These are phyloP conservation scores for Thymus mandschuricus DNA, from an alignment of 257 asterid genomes.

Conservation along the genomic window DNA sequence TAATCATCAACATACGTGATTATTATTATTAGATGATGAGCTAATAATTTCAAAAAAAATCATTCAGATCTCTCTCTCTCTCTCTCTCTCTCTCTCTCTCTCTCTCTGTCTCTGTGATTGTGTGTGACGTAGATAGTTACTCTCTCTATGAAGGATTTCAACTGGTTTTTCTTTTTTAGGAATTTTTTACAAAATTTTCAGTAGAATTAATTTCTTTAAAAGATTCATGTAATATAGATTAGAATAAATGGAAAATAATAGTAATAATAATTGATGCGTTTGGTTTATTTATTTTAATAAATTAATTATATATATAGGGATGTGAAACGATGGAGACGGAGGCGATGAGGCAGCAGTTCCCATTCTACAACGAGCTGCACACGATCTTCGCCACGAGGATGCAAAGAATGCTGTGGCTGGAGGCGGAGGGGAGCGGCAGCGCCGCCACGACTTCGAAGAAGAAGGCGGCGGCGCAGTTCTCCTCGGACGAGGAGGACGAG, in stretches of 20 bases:
- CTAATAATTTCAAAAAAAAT: background rate
- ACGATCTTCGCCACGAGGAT: conserved; percentile 67
- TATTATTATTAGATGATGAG: background rate
- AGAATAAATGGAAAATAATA: background rate
- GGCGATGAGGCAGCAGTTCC: conserved; percentile 84
- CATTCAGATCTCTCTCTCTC: background rate
- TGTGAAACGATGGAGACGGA: conserved; percentile 87
- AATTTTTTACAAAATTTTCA: background rate
- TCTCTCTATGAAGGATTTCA: too few species aligned
- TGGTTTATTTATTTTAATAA: background rate
- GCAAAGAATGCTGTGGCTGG: conserved; percentile 94
- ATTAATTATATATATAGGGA: conserved; percentile 47
- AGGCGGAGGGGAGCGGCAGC: conserved; percentile 76
- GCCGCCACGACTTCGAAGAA: conserved; percentile 53
- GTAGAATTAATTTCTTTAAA: background rate
- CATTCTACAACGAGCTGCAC: conserved; percentile 85
- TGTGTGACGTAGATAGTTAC: background rate
- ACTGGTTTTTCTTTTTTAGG: background rate
- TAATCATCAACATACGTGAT: background rate
- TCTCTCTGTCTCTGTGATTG: too few species aligned
- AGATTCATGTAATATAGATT: conserved; percentile 4
- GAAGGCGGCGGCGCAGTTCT: conserved; percentile 47
- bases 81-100: too few species aligned
- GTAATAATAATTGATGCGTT: background rate
- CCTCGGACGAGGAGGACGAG: conserved; percentile 79